These are phyloP conservation scores for Gloeostereum incarnatum DNA, from an alignment of 768 basidiomycete species.

Conservation along the genomic window DNA sequence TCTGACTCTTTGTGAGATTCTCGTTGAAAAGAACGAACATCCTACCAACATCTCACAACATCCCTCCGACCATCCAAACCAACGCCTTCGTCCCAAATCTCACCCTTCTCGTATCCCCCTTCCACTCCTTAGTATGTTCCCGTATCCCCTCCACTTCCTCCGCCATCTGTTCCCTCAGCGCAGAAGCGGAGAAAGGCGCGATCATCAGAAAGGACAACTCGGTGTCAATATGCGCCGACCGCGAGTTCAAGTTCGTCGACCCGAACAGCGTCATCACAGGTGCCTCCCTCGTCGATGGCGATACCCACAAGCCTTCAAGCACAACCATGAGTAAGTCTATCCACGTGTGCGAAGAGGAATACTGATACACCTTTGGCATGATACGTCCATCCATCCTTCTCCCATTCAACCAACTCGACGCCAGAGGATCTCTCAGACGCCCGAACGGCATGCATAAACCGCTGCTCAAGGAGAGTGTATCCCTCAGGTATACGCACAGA, in stretches of 20 bases:
- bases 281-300: slow-evolving; percentile 36
- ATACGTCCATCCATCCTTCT: slow-evolving; percentile 88
- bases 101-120: slow-evolving; percentile 46
- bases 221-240: slow-evolving; percentile 84
- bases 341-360: neutral
- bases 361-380: slow-evolving; percentile 84
- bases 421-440: slow-evolving; percentile 21
- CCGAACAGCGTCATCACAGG: slow-evolving; percentile 83
- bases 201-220: slow-evolving; percentile 85
- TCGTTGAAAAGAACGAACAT: no score
- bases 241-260: slow-evolving; percentile 90
- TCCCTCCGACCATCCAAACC: slow-evolving; percentile 56
- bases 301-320: slow-evolving; percentile 76
- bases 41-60: no score
- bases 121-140: slow-evolving; percentile 45
- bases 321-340: neutral
- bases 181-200: slow-evolving; percentile 29
- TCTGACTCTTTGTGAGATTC: no score
- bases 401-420: slow-evolving; percentile 82
- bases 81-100: slow-evolving; percentile 55
- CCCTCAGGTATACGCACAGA: slow-evolving; percentile 94
- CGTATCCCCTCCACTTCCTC: slow-evolving; percentile 47
- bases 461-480: slow-evolving; percentile 81
- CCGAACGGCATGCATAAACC: slow-evolving; percentile 62
- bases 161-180: slow-evolving; percentile 37